These are phyloP conservation scores for Neurospora crassa DNA, from an alignment of 2,329 filamentous ascomycete species.

Conservation along the genomic window DNA sequence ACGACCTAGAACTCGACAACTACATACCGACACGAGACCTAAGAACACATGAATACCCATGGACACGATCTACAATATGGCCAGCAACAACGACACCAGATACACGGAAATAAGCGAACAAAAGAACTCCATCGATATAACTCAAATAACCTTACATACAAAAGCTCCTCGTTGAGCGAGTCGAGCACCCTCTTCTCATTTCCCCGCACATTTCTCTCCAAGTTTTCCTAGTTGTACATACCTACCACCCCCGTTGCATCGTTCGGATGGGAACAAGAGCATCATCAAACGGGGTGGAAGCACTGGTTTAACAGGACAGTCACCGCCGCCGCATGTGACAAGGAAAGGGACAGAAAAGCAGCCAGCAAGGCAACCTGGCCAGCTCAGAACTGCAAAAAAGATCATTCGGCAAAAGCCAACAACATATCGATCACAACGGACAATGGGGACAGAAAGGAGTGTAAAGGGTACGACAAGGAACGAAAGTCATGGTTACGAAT, in stretches of 20 bases:
- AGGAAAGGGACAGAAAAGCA: not conserved
- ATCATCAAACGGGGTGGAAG: not conserved
- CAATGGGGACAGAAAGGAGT: not conserved
- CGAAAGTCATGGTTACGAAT: not conserved
- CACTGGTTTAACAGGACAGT: not conserved
- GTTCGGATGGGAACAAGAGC: not conserved
- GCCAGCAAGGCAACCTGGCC: not conserved
- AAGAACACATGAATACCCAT: not conserved
- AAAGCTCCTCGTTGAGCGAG: not conserved
- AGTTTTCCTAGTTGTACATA: not conserved
- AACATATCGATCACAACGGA: not conserved
- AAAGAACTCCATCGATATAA: not conserved
- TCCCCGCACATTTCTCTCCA: not conserved
- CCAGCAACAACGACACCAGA: no score
- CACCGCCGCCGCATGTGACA: not conserved
- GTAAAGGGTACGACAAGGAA: not conserved
- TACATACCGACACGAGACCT: not conserved
- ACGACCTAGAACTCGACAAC: not conserved
- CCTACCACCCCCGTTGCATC: not conserved
- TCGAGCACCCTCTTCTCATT: not conserved
- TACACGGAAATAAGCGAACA: not conserved
- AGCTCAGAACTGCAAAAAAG: not conserved
- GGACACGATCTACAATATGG: no score
- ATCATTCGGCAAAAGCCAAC: not conserved
- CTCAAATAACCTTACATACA: not conserved